A percentile compares a stretch with the other conserved stretches of the same genome.
These are phyloP conservation scores for Xylariaceae sp. DNA, from an alignment of 2,329 filamentous ascomycete genomes.

Conservation along the genomic window DNA sequence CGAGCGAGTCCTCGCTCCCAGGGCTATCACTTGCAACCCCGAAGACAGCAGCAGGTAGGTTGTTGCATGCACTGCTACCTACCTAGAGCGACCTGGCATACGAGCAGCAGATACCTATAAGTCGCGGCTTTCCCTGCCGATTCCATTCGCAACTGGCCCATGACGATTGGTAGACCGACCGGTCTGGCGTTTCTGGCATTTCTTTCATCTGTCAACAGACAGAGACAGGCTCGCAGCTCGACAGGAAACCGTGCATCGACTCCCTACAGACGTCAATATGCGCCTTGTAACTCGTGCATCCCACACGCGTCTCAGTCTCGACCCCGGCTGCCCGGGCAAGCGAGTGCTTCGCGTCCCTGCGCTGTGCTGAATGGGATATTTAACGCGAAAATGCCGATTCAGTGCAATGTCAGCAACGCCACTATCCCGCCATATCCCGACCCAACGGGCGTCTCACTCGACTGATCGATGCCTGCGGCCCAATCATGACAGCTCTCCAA, in stretches of 20 bases:
- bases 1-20: no score
- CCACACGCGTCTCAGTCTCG: background rate
- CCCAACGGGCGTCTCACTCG: constrained; percentile 25
- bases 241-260: constrained; percentile 14
- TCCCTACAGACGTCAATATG: constrained; percentile 14
- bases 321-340: background rate
- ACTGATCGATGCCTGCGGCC: constrained; percentile 24
- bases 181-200: no score
- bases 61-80: no score
- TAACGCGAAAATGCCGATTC: no score
- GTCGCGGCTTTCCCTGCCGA: no score
- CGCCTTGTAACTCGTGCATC: constrained; percentile 2
- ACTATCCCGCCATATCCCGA: constrained; percentile 24
- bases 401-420: constrained; percentile 21
- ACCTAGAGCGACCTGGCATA: no score
- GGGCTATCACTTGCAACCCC: no score
- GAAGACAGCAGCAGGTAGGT: no score
- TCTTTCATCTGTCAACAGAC: no score
- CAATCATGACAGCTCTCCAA: constrained; percentile 25
- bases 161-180: no score
- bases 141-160: no score
- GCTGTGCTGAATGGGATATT: background rate
- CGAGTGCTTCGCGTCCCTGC: constrained; percentile 1
- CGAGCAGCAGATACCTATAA: no score
- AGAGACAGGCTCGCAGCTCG: background rate